phyloP scores from a whole-genome alignment of 768 basidiomycete species.

The Suillus subalutaceus region DNA sequence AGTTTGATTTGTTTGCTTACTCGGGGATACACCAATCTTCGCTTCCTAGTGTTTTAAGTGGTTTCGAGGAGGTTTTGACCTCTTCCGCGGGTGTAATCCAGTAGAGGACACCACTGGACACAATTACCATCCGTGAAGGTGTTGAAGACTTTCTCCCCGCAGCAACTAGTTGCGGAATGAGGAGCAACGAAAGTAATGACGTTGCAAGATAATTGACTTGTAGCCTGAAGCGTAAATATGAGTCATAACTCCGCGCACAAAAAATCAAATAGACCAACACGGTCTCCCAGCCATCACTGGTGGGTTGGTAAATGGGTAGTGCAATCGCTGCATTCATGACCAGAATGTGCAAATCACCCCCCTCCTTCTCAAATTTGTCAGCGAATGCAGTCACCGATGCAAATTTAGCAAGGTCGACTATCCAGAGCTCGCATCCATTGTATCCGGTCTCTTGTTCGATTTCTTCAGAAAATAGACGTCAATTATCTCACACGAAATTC shows the following conservation, averaged over 20 bases:
- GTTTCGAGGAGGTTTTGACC: conserved; percentile 21
- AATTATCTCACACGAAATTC: neutral
- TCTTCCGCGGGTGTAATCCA: conserved; percentile 21
- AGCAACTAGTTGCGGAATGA: conserved; percentile 34
- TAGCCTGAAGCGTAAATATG: conserved; percentile 22
- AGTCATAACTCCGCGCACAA: neutral
- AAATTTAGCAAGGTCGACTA: conserved; percentile 45
- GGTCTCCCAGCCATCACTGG: conserved; percentile 50
- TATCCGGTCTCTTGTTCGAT: conserved; percentile 30
- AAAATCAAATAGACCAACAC: conserved; percentile 30
- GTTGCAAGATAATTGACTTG: conserved; percentile 41
- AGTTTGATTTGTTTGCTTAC: conserved; percentile 17
- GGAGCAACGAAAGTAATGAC: conserved; percentile 32
- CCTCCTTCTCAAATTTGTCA: conserved; percentile 26
- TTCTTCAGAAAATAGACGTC: conserved; percentile 17
- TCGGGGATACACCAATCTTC: conserved; percentile 21
- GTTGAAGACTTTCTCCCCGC: conserved; percentile 27
- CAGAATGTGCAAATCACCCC: conserved; percentile 41
- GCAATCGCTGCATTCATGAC: conserved; percentile 46
- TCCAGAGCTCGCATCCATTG: conserved; percentile 39
- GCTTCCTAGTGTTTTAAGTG: conserved; percentile 28
- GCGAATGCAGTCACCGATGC: conserved; percentile 43
- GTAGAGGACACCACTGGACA: conserved; percentile 34
- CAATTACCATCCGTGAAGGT: conserved; percentile 32
- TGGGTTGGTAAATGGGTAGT: conserved; percentile 20